Base-by-base conservation (phyloP, 1,139 yeast species). In the Suhomyces bokatorum region DNA sequence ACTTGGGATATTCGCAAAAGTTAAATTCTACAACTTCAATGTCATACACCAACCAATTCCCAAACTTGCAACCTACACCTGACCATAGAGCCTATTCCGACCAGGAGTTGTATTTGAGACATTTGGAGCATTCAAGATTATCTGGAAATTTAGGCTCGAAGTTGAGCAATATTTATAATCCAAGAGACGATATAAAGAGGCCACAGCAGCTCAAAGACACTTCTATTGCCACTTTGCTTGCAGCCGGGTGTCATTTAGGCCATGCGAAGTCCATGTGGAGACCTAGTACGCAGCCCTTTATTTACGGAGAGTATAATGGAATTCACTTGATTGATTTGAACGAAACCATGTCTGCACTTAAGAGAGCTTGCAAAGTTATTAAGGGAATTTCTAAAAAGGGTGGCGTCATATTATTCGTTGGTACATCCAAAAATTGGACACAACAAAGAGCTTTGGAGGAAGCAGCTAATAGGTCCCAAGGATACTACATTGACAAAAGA, bases 211-310 rank as follows among this genome's bases (percentile, higher is more conserved):
- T 81, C 20, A 68, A 77, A 28, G 80, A 85, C 47, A 63, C 87
- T 11, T 75, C 93, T 1, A 70, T 89, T 29, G 71, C 87, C 24
- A 81, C 83, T 46, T 75, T 91, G 43, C 64, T 91, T 66, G 95
- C 97, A 5, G 89, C 98, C 0, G 98, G 97, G 37, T 93, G 93
- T 42, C 99, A 93, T 65, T 72, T 93, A 55, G 99, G 99, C 26
- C 97, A 93, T 59, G 79, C 96, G 5, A 85, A 83, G 32, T 73
- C 87, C 5, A 70, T 85, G 54, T 86, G 87, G 80, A 82, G 96
- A 56, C 83, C 93, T n/a, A 78, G 86, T 30, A 87, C 91, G 37
- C 95, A 90, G 64, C 95, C 95, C 11, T 93, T 76, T 63, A 78
- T 93, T 42, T 86, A 85, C 59, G 99, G 98, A 46, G 85, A 80